These are phyloP conservation scores for Boletus hoseneyae DNA, from an alignment of 1,284 basidiomycete species.

Conservation along the genomic window DNA sequence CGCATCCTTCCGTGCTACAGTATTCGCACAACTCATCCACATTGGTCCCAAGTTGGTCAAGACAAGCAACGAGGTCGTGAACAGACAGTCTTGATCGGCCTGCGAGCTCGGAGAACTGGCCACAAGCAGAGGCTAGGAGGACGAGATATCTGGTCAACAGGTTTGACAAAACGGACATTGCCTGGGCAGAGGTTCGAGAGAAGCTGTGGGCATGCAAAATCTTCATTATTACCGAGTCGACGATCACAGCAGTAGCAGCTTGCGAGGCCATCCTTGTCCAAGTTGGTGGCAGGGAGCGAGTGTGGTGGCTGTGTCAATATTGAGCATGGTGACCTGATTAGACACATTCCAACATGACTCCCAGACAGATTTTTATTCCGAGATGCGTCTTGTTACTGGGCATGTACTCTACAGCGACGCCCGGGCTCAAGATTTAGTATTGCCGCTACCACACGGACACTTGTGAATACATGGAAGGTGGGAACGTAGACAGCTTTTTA, in stretches of 20 bases:
- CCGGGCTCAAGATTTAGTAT: no score
- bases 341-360: no score
- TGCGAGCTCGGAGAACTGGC: conserved; percentile 68
- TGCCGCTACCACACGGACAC: neutral
- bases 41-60: conserved; percentile 68
- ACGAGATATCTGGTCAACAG: conserved; percentile 67
- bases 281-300: neutral
- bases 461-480: no score
- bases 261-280: conserved; percentile 24
- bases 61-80: conserved; percentile 58
- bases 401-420: no score
- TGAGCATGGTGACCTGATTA: neutral
- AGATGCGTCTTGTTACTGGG: no score
- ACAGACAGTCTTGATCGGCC: conserved; percentile 54
- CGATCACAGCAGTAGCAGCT: conserved; percentile 32
- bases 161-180: conserved; percentile 64
- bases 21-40: conserved; percentile 69
- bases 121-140: conserved; percentile 59
- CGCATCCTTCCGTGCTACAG: conserved; percentile 56
- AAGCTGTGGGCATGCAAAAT: conserved; percentile 74
- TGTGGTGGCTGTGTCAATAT: conserved; percentile 15
- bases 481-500: conserved; percentile 1
- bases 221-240: conserved; percentile 63
- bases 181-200: conserved; percentile 66
- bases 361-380: no score